Base-by-base conservation (phyloP, 805 yeast genomes). In the Ogataea degrootiae region DNA sequence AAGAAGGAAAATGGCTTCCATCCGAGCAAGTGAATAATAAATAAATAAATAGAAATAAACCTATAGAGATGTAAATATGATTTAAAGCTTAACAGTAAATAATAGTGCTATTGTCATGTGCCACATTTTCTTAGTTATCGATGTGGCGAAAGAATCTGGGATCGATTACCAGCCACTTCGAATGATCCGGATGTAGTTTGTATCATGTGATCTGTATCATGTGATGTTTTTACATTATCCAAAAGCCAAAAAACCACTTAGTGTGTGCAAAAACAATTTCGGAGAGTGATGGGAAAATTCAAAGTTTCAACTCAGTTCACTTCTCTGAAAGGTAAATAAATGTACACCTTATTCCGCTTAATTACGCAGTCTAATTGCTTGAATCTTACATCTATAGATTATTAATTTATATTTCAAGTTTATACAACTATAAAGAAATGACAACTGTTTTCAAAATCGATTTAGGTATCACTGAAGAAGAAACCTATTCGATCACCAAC, bases 401-500 rank as follows among this genome's bases (percentile, higher is more conserved):
- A 16, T 35, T 17, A 17, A 6, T n/a, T n/a, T n/a, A n/a, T n/a
- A 4, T 19, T 19, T 19, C 21, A 35, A 5, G 7, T 35, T 16
- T 8, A 2, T 19, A 35, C 8, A 12, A 14, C 21, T 4, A 4
- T 14, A 21, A 19, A 11, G 39, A n/a, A 34, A 68, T 68, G 72
- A 66, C 71, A 5, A 68, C 72, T 6, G 54, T 61, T 21, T 67
- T 62, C 44, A 47, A 56, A 15, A 59, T 66, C 34, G 69, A 65
- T 35, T 54, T 67, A 41, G 65, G 65, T 8, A 79, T 82, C 51
- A 65, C 71, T 5, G 71, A 71, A 11, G 71, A 68, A 11, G 78
- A 74, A 49, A 68, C 71, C 12, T 83, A 71, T 63, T 83, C 95
- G 19, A 69, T 89, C 50, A 79, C 86, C 26, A 87, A 89, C 22